phyloP scores from a whole-genome alignment of 2,329 filamentous ascomycete species.

The Leptodontidium sp. region DNA sequence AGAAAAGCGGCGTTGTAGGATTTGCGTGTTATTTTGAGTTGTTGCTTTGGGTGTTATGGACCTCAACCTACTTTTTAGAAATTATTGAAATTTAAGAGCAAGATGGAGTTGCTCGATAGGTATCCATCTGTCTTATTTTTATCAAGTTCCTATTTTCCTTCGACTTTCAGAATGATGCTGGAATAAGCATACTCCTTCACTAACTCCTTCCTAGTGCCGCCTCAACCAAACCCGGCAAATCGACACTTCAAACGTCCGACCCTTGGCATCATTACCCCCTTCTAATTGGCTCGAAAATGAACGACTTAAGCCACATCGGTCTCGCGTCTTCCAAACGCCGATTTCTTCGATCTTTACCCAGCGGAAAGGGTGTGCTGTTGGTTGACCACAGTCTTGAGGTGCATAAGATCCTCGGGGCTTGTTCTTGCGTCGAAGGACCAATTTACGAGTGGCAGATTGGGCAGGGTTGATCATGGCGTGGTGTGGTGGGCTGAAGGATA shows the following conservation, averaged over 20 bases:
- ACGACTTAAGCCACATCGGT: constrained; percentile 6
- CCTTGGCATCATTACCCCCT: background rate
- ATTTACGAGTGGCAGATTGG: background rate
- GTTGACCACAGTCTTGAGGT: background rate
- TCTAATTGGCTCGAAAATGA: background rate
- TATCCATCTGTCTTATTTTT: background rate
- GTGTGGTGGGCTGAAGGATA: background rate
- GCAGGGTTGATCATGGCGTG: background rate
- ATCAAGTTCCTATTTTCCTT: background rate
- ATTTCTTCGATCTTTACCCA: background rate
- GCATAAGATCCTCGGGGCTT: constrained; percentile 14
- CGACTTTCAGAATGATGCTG: too few relatives aligned
- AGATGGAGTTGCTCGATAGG: too few relatives aligned
- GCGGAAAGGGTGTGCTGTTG: background rate
- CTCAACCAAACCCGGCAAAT: background rate
- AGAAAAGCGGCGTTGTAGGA: constrained; percentile 11
- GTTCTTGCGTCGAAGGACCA: background rate
- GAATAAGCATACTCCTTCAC: background rate
- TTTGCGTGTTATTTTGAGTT: too few relatives aligned
- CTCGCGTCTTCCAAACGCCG: constrained; percentile 4
- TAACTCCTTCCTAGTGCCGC: background rate
- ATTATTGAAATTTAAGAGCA: background rate
- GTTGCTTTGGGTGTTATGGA: background rate
- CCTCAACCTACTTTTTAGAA: background rate
- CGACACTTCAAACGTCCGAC: background rate